Evolutionary conservation across 2,329 filamentous ascomycete species (phyloP), one percentile per base, ranked within the genome.

Genomic region (Monilinia fructigena): DNA sequence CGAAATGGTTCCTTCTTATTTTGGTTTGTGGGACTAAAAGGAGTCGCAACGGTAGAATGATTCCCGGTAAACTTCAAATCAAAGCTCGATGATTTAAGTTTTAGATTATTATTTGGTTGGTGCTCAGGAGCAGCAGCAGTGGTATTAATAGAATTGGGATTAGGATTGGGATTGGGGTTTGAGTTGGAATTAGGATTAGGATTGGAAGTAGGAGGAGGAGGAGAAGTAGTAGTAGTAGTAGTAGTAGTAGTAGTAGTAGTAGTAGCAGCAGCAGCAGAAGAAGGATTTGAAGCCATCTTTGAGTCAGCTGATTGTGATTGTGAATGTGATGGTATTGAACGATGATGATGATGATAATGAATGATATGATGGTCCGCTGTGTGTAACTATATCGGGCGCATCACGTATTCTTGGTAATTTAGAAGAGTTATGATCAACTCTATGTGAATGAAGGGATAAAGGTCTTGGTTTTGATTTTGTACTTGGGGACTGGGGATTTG

Each of bases 371-470:
- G 12, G 20, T 4, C 31, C 31, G 63, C 16, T 42, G 45, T 65
- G 63, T 53, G 63, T 53, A 60, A 42, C 14, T 65, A 65, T 53
- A 16, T 65, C 60, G 50, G 66, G 63, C 40, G 66, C 55, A 53
- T 63, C 53, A 54, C 67, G 66, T 40, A 67, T 65, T 52, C 67
- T 62, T 20, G 68, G 68, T 18, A 70, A 56, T 31, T 68, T 70
- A 1, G 64, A 67, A 16, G 61, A 50, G 45, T 67, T 67, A 54
- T 68, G 64, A 50, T 65, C 62, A 47, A 67, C 55, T 47, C 67
- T 54, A 42, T 68, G 67, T 14, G 38, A 45, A 62, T 68, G 67
- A 28, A 68, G 53, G n/a, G 67, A 67, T 18, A 61, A 42, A 18
- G 65, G 65, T 65, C 55, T 59, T 45, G 58, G 20, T 60, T 48